A percentile compares a stretch with the other conserved stretches of the same genome.
Evolutionary conservation across 306 rosid genomes (phyloP).

Genomic region (Cucumis melo): DNA sequence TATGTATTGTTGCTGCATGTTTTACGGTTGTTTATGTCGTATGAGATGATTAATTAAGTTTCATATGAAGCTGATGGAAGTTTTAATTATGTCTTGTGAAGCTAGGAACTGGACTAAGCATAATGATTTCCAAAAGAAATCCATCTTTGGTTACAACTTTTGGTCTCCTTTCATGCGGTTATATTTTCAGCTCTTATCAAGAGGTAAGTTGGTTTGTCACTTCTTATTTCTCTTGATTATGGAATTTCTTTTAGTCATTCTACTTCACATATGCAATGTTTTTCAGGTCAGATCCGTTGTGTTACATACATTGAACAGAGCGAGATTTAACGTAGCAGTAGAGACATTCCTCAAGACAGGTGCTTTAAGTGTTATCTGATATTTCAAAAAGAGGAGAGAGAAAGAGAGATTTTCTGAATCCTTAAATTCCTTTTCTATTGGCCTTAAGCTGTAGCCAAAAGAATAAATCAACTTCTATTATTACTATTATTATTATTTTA

Average conservation of each 20-base stretch:
- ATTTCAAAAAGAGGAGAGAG: neutral
- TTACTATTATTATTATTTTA: no score
- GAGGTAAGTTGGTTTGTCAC: constrained; percentile 39
- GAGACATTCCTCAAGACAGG: constrained; percentile 87
- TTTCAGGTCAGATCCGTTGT: constrained; percentile 84
- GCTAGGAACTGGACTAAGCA: constrained; percentile 97
- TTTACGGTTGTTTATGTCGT: neutral
- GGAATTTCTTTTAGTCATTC: constrained; percentile 11
- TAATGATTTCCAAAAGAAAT: constrained; percentile 62
- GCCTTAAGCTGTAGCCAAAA: neutral
- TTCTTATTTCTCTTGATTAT: constrained; percentile 2
- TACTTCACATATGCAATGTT: constrained; percentile 5
- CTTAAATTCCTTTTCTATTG: neutral
- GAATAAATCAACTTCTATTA: neutral
- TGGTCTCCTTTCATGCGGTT: constrained; percentile 89
- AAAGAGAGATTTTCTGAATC: neutral
- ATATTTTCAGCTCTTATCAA: constrained; percentile 71
- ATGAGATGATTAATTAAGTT: neutral
- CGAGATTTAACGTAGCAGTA: constrained; percentile 83
- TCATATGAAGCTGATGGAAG: constrained; percentile 9
- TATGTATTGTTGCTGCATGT: neutral
- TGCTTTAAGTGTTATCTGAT: constrained; percentile 10
- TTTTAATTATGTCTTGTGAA: constrained; percentile 28
- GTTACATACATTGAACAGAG: constrained; percentile 81
- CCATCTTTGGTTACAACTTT: constrained; percentile 78